Conservation (phyloP, 2,329 filamentous ascomycete species). For the Thelonectria blattea region DNA sequence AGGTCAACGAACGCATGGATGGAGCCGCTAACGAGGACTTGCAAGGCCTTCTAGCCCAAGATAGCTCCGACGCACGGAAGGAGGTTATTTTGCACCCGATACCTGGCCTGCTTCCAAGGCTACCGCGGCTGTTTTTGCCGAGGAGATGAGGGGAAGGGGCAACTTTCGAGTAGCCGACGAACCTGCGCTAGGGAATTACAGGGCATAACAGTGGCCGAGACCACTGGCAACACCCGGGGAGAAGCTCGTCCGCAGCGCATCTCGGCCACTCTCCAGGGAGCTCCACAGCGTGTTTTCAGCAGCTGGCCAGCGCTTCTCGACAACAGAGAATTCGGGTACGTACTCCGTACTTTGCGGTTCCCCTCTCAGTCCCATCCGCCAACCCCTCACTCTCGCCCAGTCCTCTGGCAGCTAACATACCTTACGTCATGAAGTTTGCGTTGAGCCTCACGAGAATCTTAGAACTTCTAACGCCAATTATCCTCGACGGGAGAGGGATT, state of each 20-base stretch:
- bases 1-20: constrained; percentile 6
- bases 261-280: constrained; percentile 14
- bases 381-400: constrained; percentile 2
- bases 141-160: constrained; percentile 9
- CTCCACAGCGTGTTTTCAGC: constrained; percentile 12
- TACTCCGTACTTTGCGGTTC: constrained; percentile 3
- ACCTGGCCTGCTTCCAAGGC: constrained; percentile 5
- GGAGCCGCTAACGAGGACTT: constrained; percentile 7
- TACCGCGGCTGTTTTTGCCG: constrained; percentile 6
- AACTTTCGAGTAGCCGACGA: constrained; percentile 14
- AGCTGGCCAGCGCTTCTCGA: background rate
- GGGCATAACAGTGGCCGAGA: constrained; percentile 5
- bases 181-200: no score
- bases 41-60: constrained; percentile 13
- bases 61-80: constrained; percentile 19
- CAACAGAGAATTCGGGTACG: background rate
- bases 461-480: background rate
- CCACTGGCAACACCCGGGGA: constrained; percentile 11
- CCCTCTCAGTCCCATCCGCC: background rate
- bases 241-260: constrained; percentile 3
- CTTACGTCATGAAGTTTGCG: constrained; percentile 6
- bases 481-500: background rate
- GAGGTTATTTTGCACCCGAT: constrained; percentile 17
- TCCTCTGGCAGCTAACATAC: background rate
- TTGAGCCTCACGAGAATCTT: constrained; percentile 1